A percentile compares a stretch with the other conserved stretches of the same genome.
Conservation (phyloP, 768 basidiomycete species). For the Pleurotus eryngii region DNA sequence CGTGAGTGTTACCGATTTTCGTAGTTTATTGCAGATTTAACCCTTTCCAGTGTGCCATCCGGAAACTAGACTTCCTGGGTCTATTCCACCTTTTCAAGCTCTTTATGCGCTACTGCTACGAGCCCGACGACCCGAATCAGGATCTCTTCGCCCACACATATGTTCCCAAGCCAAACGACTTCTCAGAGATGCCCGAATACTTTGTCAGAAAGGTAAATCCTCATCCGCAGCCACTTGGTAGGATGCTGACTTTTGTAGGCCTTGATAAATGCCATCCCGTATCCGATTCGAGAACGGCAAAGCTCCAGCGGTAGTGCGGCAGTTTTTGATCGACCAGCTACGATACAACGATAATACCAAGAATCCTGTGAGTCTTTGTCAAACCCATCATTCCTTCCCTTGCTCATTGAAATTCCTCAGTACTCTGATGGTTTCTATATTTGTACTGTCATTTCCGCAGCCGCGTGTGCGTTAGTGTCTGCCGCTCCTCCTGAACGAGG, state of each 20-base stretch:
- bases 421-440: conserved; percentile 92
- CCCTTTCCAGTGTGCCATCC: conserved; percentile 70
- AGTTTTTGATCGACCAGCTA: conserved; percentile 89
- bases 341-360: conserved; percentile 93
- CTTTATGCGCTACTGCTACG: conserved; percentile 87
- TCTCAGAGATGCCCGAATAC: conserved; percentile 87
- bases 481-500: conserved; percentile 76
- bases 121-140: conserved; percentile 76
- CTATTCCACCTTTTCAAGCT: conserved; percentile 95
- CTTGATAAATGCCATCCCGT: conserved; percentile 76
- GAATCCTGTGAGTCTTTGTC: conserved; percentile 61
- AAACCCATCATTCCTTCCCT: not conserved
- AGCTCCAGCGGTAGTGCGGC: conserved; percentile 79
- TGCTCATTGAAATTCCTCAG: conserved; percentile 33
- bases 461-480: conserved; percentile 78
- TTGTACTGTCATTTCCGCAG: conserved; percentile 77
- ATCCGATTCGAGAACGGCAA: conserved; percentile 87
- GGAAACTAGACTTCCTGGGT: conserved; percentile 81
- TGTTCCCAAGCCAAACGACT: conserved; percentile 95
- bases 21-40: conserved; percentile 8
- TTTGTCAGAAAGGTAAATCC: conserved; percentile 84
- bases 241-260: conserved; percentile 39
- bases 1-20: conserved; percentile 43
- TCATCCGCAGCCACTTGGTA: not conserved
- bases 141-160: conserved; percentile 85